Base-by-base conservation (phyloP, 164 flowering plant genomes). In the Vitis cinerea region DNA sequence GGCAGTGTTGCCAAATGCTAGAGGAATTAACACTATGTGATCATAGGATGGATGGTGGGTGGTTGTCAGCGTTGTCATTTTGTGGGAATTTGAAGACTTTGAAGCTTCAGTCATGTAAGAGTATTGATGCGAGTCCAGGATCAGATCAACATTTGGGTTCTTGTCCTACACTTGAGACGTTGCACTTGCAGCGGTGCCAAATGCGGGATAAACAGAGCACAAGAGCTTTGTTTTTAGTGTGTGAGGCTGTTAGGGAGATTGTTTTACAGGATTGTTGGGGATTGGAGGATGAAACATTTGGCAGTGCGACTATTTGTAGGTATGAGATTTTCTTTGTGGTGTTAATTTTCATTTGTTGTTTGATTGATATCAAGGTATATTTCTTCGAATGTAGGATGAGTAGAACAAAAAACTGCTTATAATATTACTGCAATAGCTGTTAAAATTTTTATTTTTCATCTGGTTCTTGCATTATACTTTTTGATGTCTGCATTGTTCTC, bases 31-130 rank as follows among this genome's bases (percentile, higher is more conserved):
- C 89, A 9, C 52, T 96, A 10, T 76, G 72, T 68, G 81, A 88
- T 66, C 96, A 92, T 48, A 81, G 84, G 72, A 89, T 96, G 97
- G 99, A 93, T 51, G 89, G 74, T 47, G 99, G 99, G 6, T 96
- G 99, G 99, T 61, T 93, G 64, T 81, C 91, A 2, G 98, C 82
- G 0, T 73, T 96, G 51, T 79, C 87, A 2, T 92, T 73, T 59
- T 96, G 97, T 74, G 86, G 78, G 59, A 93, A 92, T 80, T 84
- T 96, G 86, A 96, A 88, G 87, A 89, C 88, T 49, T 81, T 96
- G 83, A 88, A 72, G 78, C 68, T 96, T 69, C 74, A 77, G 72
- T 88, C 94, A 0, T 96, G 97, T 71, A 86, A 82, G 77, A 77
- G 29, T 62, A 85, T 96, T 59, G 99, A 93, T 82, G 44, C 73